phyloP scores from a whole-genome alignment of 768 basidiomycete genomes.

The Leccinum broughii region DNA sequence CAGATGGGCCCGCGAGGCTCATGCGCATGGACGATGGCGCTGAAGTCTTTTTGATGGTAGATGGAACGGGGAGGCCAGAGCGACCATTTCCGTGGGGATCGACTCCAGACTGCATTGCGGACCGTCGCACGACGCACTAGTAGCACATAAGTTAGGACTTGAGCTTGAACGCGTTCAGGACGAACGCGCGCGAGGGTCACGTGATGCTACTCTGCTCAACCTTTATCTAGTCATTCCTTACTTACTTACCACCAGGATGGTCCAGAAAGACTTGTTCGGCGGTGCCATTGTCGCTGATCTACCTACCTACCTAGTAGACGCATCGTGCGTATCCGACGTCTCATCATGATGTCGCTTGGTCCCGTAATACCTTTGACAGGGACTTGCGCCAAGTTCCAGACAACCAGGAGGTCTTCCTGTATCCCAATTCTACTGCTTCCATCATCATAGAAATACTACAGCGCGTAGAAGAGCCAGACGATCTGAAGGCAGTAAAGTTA shows the following conservation, averaged over 20 bases:
- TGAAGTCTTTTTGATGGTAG: constrained; percentile 70
- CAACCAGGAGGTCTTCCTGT: constrained; percentile 91
- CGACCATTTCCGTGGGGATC: constrained; percentile 52
- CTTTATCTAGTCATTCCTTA: background rate
- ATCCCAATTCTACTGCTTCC: constrained; percentile 64
- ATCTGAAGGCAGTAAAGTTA: constrained; percentile 71
- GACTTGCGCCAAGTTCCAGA: constrained; percentile 85
- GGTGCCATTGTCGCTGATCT: constrained; percentile 74
- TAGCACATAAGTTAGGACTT: background rate
- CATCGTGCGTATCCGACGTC: constrained; percentile 62
- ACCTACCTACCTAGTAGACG: constrained; percentile 68
- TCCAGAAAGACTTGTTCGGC: constrained; percentile 63
- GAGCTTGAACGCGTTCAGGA: background rate
- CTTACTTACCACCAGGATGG: constrained; percentile 10
- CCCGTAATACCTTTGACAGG: constrained; percentile 33
- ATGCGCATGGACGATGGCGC: constrained; percentile 49
- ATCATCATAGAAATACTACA: constrained; percentile 85
- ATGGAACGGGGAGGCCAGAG: constrained; percentile 73
- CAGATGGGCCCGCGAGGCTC: constrained; percentile 77
- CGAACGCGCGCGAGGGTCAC: constrained; percentile 12
- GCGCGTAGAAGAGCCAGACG: constrained; percentile 58
- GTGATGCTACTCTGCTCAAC: constrained; percentile 10
- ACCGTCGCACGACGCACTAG: constrained; percentile 48
- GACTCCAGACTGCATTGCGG: constrained; percentile 53
- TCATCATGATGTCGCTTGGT: background rate